Percentiles rank a stretch among this genome's conserved stretches.
phyloP scores from a whole-genome alignment of 306 rosid genomes.

The Castanea mollissima region DNA sequence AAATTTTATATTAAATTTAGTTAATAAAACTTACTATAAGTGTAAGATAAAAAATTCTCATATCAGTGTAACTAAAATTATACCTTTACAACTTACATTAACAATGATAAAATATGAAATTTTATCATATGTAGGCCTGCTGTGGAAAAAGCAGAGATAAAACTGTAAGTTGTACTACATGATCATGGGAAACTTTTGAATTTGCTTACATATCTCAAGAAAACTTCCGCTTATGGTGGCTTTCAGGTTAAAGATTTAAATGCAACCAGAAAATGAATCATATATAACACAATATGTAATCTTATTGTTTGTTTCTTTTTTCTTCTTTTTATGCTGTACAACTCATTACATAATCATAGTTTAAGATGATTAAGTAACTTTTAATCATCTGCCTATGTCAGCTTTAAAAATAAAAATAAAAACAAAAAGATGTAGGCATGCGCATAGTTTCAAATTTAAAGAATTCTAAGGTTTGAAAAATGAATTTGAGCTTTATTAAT shows the following conservation, averaged over 20 bases:
- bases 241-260: not conserved
- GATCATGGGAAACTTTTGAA: not conserved
- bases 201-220: not conserved
- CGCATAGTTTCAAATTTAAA: not conserved
- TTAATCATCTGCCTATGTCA: not conserved
- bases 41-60: too few species aligned
- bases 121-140: slow-evolving; percentile 31
- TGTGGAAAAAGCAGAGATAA: not conserved
- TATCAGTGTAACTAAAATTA: too few species aligned
- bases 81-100: not conserved
- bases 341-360: not conserved
- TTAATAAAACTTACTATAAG: fast-evolving
- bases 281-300: not conserved
- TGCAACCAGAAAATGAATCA: not conserved
- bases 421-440: not conserved
- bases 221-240: not conserved
- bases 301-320: not conserved
- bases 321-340: not conserved
- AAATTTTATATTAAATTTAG: fast-evolving
- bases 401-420: not conserved
- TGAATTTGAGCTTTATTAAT: too few species aligned
- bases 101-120: slow-evolving; percentile 15
- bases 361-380: not conserved
- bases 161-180: not conserved
- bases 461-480: not conserved